Percentiles rank a stretch among this genome's conserved stretches.
phyloP scores from a whole-genome alignment of 345 rosid species.

The Bruguiera gymnorhiza region DNA sequence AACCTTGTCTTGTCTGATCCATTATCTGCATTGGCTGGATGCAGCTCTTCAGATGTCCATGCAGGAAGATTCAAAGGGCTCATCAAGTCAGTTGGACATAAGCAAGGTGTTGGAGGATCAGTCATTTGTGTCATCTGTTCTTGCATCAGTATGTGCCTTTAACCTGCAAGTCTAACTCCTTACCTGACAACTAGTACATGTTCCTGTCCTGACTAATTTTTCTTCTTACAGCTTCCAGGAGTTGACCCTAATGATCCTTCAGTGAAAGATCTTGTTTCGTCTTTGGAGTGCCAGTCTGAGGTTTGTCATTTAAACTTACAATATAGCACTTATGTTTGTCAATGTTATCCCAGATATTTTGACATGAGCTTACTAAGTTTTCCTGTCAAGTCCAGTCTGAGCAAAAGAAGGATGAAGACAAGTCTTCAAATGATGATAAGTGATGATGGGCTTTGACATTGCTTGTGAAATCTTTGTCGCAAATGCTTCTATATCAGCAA shows the following conservation, averaged over 20 bases:
- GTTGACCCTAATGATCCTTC: constrained; percentile 84
- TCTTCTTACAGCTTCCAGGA: constrained; percentile 66
- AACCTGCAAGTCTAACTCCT: not conserved
- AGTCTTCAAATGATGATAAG: constrained; percentile 37
- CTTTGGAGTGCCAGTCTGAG: constrained; percentile 65
- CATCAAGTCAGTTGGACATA: constrained; percentile 47
- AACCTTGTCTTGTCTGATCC: too few relatives aligned
- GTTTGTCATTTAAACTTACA: constrained; percentile 27
- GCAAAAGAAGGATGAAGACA: constrained; percentile 43
- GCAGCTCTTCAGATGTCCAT: constrained; percentile 74
- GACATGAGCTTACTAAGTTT: not conserved
- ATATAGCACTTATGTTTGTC: not conserved
- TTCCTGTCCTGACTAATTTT: not conserved
- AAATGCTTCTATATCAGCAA: not conserved
- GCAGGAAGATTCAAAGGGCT: constrained; percentile 46
- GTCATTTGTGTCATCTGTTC: constrained; percentile 56
- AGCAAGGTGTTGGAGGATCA: constrained; percentile 61
- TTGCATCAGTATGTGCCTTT: constrained; percentile 52
- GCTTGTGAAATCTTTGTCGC: not conserved
- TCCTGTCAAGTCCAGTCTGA: constrained; percentile 16
- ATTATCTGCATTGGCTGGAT: constrained; percentile 20
- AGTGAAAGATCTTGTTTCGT: constrained; percentile 66
- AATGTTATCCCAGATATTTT: not conserved
- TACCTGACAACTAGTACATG: not conserved
- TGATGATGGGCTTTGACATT: constrained; percentile 16